A percentile compares a stretch with the other conserved stretches of the same genome.
phyloP scores from a whole-genome alignment of 2,329 filamentous ascomycete species.

The Epichloe brachyelytri region DNA sequence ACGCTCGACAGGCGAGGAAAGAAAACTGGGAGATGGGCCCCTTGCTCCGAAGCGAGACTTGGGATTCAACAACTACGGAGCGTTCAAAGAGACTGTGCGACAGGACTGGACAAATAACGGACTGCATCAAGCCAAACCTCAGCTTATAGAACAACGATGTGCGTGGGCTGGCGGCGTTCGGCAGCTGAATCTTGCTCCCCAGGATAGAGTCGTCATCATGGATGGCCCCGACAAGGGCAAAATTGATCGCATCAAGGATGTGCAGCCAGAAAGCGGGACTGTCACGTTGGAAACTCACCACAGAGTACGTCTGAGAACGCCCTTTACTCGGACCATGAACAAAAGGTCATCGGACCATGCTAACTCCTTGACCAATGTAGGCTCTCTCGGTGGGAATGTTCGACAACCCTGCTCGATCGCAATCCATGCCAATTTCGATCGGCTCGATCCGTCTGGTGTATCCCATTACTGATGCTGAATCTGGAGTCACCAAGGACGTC shows the following conservation, averaged over 20 bases:
- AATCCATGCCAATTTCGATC: slow-evolving; percentile 44
- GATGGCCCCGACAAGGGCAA: slow-evolving; percentile 70
- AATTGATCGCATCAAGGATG: slow-evolving; percentile 56
- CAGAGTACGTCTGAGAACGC: slow-evolving; percentile 36
- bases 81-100: slow-evolving; percentile 27
- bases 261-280: slow-evolving; percentile 42
- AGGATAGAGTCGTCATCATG: slow-evolving; percentile 73
- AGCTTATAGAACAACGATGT: slow-evolving; percentile 29
- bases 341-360: background rate
- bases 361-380: slow-evolving; percentile 8
- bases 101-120: slow-evolving; percentile 23
- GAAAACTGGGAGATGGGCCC: slow-evolving; percentile 69
- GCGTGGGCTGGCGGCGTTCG: slow-evolving; percentile 42
- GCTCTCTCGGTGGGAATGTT: slow-evolving; percentile 19
- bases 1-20: slow-evolving; percentile 39
- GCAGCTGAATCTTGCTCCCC: slow-evolving; percentile 48
- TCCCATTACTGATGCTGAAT: slow-evolving; percentile 53
- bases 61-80: slow-evolving; percentile 49
- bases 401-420: slow-evolving; percentile 16
- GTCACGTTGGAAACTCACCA: slow-evolving; percentile 50
- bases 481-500: slow-evolving; percentile 56
- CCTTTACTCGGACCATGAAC: background rate
- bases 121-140: slow-evolving; percentile 15
- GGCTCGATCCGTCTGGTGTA: slow-evolving; percentile 70
- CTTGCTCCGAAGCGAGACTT: slow-evolving; percentile 66